These are phyloP conservation scores for Fusarium falciforme DNA, from an alignment of 2,329 filamentous ascomycete species.

Conservation along the genomic window DNA sequence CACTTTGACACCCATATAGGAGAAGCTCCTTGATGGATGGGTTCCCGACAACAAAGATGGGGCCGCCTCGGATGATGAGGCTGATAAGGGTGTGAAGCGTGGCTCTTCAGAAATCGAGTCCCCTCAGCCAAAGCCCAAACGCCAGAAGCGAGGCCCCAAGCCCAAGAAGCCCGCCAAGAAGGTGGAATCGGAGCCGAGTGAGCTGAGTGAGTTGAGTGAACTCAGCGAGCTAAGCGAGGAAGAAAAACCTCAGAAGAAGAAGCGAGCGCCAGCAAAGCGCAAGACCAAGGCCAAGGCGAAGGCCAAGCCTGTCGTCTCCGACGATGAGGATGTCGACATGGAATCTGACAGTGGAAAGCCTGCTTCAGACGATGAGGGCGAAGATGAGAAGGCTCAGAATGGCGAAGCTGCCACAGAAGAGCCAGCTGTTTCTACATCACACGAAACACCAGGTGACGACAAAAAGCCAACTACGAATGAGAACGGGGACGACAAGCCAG, in stretches of 20 bases:
- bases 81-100: conserved; percentile 47
- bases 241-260: conserved; percentile 39
- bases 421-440: neutral
- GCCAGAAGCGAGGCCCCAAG: conserved; percentile 51
- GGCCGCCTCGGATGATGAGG: conserved; percentile 43
- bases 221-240: conserved; percentile 40
- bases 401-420: neutral
- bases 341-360: conserved; percentile 27
- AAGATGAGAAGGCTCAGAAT: conserved; percentile 3
- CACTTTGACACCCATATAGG: conserved; percentile 38
- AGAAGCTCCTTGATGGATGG: conserved; percentile 53
- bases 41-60: conserved; percentile 41
- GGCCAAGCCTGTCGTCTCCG: conserved; percentile 41
- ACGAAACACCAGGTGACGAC: conserved; percentile 9
- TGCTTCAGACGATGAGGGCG: conserved; percentile 1
- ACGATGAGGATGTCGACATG: conserved; percentile 40
- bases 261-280: conserved; percentile 21
- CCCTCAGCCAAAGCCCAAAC: conserved; percentile 54
- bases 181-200: conserved; percentile 33
- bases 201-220: conserved; percentile 37
- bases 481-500: conserved; percentile 35
- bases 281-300: conserved; percentile 34
- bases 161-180: conserved; percentile 32
- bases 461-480: conserved; percentile 20
- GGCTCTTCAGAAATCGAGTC: conserved; percentile 49